Percentiles rank a stretch among this genome's conserved stretches.
Conservation (phyloP, 495 filamentous ascomycete genomes). For the Physcia stellaris region DNA sequence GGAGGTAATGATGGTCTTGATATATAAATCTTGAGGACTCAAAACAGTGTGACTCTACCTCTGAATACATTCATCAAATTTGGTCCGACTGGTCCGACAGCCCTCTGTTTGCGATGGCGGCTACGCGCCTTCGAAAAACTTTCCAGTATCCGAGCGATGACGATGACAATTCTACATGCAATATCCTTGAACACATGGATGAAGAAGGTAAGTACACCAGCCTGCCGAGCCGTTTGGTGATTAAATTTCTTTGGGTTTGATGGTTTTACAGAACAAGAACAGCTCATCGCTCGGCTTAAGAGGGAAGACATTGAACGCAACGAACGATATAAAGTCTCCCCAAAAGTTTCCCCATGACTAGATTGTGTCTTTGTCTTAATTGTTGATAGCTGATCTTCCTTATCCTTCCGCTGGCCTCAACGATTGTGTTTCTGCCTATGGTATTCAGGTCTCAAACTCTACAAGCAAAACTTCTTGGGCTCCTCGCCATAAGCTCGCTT, state of each 20-base stretch:
- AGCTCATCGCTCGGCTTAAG: slow-evolving; percentile 44
- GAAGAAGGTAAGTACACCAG: slow-evolving; percentile 56
- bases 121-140: slow-evolving; percentile 42
- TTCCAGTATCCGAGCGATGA: slow-evolving; percentile 47
- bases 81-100: too few relatives aligned
- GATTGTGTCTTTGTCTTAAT: slow-evolving; percentile 4
- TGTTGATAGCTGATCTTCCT: slow-evolving; percentile 37
- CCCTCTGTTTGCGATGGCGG: too few relatives aligned
- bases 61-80: too few relatives aligned
- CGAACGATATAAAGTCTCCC: slow-evolving; percentile 39
- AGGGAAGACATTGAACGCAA: slow-evolving; percentile 44
- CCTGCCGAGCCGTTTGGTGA: too few relatives aligned
- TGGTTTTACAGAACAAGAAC: slow-evolving; percentile 51
- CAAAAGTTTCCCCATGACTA: not conserved
- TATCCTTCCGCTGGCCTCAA: slow-evolving; percentile 36
- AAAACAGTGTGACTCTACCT: too few relatives aligned
- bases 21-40: too few relatives aligned
- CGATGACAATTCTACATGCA: slow-evolving; percentile 14
- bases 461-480: slow-evolving; percentile 27
- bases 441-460: slow-evolving; percentile 23
- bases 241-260: too few relatives aligned
- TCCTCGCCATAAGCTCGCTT: slow-evolving; percentile 47
- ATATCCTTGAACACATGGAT: slow-evolving; percentile 41
- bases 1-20: too few relatives aligned
- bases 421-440: slow-evolving; percentile 37